Conservation (phyloP, 73 alveolate genomes). For the Loxodes magnus region DNA sequence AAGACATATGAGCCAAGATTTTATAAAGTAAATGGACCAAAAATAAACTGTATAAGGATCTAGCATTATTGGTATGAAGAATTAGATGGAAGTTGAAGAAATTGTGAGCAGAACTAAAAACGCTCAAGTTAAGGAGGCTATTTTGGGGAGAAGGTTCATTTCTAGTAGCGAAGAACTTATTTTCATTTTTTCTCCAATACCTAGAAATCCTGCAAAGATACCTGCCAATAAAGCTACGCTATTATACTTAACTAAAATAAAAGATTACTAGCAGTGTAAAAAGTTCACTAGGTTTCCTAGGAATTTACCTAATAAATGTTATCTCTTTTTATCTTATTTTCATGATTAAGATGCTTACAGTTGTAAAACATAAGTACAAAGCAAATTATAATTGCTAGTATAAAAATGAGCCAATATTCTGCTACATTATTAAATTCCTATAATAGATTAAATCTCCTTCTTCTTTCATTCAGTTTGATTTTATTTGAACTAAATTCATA, state of each 20-base stretch:
- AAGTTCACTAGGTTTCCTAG: constrained; percentile 1
- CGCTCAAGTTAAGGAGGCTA: constrained; percentile 18
- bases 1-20: no score
- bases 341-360: neutral
- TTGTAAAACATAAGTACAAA: neutral
- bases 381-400: neutral
- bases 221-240: constrained; percentile 18
- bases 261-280: neutral
- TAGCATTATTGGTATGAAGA: no score
- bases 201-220: constrained; percentile 17
- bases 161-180: constrained; percentile 18
- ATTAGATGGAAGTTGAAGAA: no score
- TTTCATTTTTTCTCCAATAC: constrained; percentile 25
- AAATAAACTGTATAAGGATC: no score
- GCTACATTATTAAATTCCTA: no score
- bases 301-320: constrained; percentile 7
- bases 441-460: constrained; percentile 4
- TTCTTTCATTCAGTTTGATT: neutral
- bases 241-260: no score
- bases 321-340: neutral
- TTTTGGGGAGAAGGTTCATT: constrained; percentile 18
- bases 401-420: neutral
- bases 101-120: constrained; percentile 7
- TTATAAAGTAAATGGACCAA: no score
- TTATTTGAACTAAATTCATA: neutral